Percentiles rank a stretch among this genome's conserved stretches.
These are phyloP conservation scores for Yueomyces sp. DNA, from an alignment of 1,139 yeast genomes.

Conservation along the genomic window DNA sequence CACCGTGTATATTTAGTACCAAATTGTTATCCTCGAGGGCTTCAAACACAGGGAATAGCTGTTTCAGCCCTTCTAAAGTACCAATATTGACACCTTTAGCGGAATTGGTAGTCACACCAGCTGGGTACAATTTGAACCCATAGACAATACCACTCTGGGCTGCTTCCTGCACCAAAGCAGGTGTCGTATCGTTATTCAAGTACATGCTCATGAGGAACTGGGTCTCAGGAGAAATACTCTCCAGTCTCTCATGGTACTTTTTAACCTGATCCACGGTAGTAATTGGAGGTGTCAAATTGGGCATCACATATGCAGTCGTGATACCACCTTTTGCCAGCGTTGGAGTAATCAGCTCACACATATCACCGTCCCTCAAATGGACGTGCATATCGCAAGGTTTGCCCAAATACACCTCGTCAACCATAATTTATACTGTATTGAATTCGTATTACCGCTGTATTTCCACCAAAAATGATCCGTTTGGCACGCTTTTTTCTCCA, in stretches of 20 bases:
- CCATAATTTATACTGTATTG: not conserved
- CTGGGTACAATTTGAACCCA: conserved; percentile 92
- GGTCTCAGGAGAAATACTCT: conserved; percentile 65
- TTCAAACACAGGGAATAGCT: conserved; percentile 77
- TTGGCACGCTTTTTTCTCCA: too few relatives aligned
- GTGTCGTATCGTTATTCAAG: conserved; percentile 64
- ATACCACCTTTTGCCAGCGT: conserved; percentile 84
- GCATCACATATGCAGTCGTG: conserved; percentile 90
- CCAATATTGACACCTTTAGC: conserved; percentile 68
- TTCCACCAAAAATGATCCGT: too few relatives aligned
- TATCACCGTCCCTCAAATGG: conserved; percentile 82
- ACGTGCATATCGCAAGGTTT: conserved; percentile 93
- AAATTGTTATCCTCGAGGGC: conserved; percentile 72
- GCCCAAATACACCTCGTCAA: conserved; percentile 42
- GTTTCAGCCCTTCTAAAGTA: conserved; percentile 70
- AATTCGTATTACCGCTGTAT: too few relatives aligned
- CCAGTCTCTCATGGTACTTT: conserved; percentile 53
- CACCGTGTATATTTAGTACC: conserved; percentile 87
- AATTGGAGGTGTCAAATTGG: conserved; percentile 86
- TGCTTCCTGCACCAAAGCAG: conserved; percentile 71
- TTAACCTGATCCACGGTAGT: conserved; percentile 66
- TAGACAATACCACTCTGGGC: conserved; percentile 60
- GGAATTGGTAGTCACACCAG: conserved; percentile 96
- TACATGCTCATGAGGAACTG: conserved; percentile 88
- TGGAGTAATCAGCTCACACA: conserved; percentile 89